Evolutionary conservation across 2,329 filamentous ascomycete genomes (phyloP).

Genomic region (Colletotrichum lentis): DNA sequence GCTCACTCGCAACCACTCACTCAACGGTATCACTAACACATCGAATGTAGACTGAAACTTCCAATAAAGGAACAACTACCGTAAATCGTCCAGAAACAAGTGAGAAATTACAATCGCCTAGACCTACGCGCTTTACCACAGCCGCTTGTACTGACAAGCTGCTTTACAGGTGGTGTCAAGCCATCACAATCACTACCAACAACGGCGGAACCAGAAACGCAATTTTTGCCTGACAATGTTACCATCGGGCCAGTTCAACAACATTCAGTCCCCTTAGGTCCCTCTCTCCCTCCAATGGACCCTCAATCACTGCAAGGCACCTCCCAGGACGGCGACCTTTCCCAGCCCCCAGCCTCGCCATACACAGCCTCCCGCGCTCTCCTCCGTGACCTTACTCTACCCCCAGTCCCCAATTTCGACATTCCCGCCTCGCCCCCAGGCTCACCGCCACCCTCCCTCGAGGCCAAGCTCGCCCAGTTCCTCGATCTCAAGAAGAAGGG

Average conservation of each 20-base stretch:
- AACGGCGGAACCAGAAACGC: not conserved
- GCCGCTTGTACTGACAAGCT: slow-evolving; percentile 7
- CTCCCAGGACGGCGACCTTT: slow-evolving; percentile 36
- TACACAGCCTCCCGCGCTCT: slow-evolving; percentile 71
- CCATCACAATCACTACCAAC: slow-evolving; percentile 12
- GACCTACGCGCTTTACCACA: too few relatives aligned
- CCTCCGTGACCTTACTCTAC: slow-evolving; percentile 77
- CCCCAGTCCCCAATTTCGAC: slow-evolving; percentile 73
- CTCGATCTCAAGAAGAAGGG: slow-evolving; percentile 79
- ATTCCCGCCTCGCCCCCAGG: slow-evolving; percentile 78
- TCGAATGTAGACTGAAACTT: slow-evolving; percentile 6
- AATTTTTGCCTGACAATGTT: slow-evolving; percentile 21
- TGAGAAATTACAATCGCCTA: not conserved
- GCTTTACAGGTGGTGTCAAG: slow-evolving; percentile 1
- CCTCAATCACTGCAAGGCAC: slow-evolving; percentile 25
- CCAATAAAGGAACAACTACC: not conserved
- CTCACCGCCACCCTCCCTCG: slow-evolving; percentile 61
- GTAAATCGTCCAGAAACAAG: not conserved
- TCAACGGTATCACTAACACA: slow-evolving; percentile 5
- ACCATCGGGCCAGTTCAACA: slow-evolving; percentile 46
- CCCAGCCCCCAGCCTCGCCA: slow-evolving; percentile 63
- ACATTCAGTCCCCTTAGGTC: slow-evolving; percentile 49
- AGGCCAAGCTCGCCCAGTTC: slow-evolving; percentile 76
- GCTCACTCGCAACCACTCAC: not conserved
- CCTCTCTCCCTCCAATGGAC: slow-evolving; percentile 49